Percentiles rank a stretch among this genome's conserved stretches.
Evolutionary conservation across 176 grass and related monocot genomes (phyloP).

Genomic region (Elaeis guineensis): DNA sequence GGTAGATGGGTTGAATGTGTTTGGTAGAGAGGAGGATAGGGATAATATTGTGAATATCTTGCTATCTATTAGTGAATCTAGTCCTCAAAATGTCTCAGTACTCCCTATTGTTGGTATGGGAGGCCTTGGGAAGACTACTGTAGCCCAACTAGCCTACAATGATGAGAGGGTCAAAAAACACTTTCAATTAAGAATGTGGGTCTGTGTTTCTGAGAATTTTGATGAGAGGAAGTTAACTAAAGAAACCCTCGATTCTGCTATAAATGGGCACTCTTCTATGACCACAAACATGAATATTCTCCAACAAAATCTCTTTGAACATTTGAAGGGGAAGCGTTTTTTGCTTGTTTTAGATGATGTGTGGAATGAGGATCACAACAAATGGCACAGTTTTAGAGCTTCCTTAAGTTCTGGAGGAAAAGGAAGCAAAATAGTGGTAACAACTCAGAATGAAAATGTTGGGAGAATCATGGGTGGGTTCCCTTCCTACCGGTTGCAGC

Average conservation of each 20-base stretch:
- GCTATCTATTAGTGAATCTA: slow-evolving; percentile 12
- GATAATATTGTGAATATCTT: slow-evolving; percentile 48
- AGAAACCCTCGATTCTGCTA: slow-evolving; percentile 8
- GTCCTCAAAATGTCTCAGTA: slow-evolving; percentile 15
- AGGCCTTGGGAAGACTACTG: slow-evolving; percentile 22
- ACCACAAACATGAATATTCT: slow-evolving; percentile 21
- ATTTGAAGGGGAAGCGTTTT: slow-evolving; percentile 25
- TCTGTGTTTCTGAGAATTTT: slow-evolving; percentile 18
- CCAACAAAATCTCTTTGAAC: slow-evolving; percentile 13
- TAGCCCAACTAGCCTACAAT: slow-evolving; percentile 17
- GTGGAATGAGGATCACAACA: slow-evolving; percentile 26
- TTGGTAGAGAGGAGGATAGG: slow-evolving; percentile 64
- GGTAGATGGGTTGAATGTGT: slow-evolving; percentile 39
- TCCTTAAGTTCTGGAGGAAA: slow-evolving; percentile 19
- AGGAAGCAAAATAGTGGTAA: slow-evolving; percentile 34
- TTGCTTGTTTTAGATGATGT: slow-evolving; percentile 49
- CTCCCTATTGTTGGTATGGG: slow-evolving; percentile 15
- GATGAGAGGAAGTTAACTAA: background rate
- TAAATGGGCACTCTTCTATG: background rate
- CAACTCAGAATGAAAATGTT: slow-evolving; percentile 21
- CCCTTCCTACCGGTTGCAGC: slow-evolving; percentile 2
- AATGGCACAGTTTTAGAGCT: slow-evolving; percentile 16
- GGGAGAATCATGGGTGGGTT: slow-evolving; percentile 16
- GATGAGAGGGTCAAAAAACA: background rate
- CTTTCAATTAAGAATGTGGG: slow-evolving; percentile 19